Conservation (phyloP, 495 filamentous ascomycete species). For the Ascodesmis nigricans region DNA sequence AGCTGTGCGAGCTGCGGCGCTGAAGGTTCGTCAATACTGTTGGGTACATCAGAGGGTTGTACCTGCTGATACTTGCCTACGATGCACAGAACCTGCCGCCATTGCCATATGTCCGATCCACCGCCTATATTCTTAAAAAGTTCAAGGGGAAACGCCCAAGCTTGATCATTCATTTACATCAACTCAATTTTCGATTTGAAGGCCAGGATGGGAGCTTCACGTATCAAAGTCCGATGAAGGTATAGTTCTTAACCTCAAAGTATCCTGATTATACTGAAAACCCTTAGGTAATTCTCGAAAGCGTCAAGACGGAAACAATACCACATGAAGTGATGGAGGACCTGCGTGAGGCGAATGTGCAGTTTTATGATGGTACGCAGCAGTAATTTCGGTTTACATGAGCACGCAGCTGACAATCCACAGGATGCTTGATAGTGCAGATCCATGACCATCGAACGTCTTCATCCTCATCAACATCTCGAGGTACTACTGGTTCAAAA, state of each 20-base stretch:
- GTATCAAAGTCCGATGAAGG: slow-evolving; percentile 76
- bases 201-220: slow-evolving; percentile 77
- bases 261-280: too few relatives aligned
- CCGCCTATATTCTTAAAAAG: slow-evolving; percentile 61
- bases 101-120: slow-evolving; percentile 31
- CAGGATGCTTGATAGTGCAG: slow-evolving; percentile 78
- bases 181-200: slow-evolving; percentile 76
- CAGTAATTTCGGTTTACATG: background rate
- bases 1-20: background rate
- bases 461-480: slow-evolving; percentile 33
- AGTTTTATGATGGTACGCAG: slow-evolving; percentile 67
- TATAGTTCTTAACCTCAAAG: too few relatives aligned
- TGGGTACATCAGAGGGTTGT: background rate
- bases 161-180: slow-evolving; percentile 64
- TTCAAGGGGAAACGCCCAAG: slow-evolving; percentile 56
- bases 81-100: slow-evolving; percentile 13
- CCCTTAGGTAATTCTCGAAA: slow-evolving; percentile 34
- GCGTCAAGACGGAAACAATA: slow-evolving; percentile 38
- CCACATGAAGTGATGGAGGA: slow-evolving; percentile 58
- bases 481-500: slow-evolving; percentile 32
- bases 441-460: slow-evolving; percentile 62
- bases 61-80: background rate
- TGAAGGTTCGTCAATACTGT: background rate
- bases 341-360: slow-evolving; percentile 38
- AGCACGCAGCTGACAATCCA: background rate